These are phyloP conservation scores for Didymella glomerata DNA, from an alignment of 2,329 filamentous ascomycete species.

Conservation along the genomic window DNA sequence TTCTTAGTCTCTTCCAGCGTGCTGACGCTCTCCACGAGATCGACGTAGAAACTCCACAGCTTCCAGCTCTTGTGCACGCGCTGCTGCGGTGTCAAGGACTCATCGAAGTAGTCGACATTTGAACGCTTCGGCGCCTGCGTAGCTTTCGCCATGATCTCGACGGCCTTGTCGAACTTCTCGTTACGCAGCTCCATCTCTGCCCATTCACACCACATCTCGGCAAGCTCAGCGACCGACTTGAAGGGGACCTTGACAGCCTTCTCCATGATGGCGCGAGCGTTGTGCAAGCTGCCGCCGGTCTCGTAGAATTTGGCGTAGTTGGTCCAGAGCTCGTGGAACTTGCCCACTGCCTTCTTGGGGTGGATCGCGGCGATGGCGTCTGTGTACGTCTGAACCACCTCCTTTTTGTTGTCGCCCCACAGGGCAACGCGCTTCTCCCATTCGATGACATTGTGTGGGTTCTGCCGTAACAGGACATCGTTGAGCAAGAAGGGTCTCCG, in stretches of 20 bases:
- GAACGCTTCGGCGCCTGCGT: slow-evolving; percentile 96
- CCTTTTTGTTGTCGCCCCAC: slow-evolving; percentile 91
- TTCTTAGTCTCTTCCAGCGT: slow-evolving; percentile 90
- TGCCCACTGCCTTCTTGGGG: slow-evolving; percentile 91
- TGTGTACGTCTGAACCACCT: slow-evolving; percentile 94
- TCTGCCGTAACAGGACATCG: slow-evolving; percentile 92
- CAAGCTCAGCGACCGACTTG: slow-evolving; percentile 95
- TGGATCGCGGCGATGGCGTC: slow-evolving; percentile 91
- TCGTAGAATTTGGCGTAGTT: slow-evolving; percentile 99
- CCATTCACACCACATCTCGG: slow-evolving; percentile 99
- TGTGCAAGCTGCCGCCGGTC: slow-evolving; percentile 80
- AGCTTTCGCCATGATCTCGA: slow-evolving; percentile 96
- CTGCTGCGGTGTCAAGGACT: slow-evolving; percentile 91
- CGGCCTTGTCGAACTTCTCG: slow-evolving; percentile 93
- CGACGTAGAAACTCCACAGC: slow-evolving; percentile 98
- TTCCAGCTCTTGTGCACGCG: slow-evolving; percentile 99
- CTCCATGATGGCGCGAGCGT: slow-evolving; percentile 91
- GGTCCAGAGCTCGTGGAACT: slow-evolving; percentile 94
- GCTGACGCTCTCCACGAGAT: slow-evolving; percentile 93
- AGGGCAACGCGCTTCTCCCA: slow-evolving; percentile 97
- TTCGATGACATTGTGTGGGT: slow-evolving; percentile 93
- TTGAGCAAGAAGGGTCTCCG: slow-evolving; percentile 94
- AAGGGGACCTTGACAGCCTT: slow-evolving; percentile 98
- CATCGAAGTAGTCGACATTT: slow-evolving; percentile 99
- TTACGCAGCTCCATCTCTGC: slow-evolving; percentile 96